Conservation (phyloP, 2,329 filamentous ascomycete genomes). For the Pseudogymnoascus sp. region DNA sequence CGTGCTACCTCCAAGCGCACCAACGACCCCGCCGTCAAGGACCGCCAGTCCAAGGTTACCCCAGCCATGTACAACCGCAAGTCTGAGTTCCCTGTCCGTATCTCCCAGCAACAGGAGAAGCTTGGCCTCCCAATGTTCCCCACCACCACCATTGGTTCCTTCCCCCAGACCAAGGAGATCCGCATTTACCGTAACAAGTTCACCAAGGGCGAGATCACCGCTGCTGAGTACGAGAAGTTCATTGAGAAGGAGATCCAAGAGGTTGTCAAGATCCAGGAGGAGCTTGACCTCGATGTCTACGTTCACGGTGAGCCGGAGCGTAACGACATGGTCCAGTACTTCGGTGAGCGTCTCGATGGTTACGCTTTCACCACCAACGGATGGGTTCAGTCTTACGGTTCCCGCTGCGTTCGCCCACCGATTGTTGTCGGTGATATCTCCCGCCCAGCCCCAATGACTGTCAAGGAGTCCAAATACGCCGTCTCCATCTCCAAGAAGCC, state of each 20-base stretch:
- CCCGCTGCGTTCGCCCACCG: conserved; percentile 93
- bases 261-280: conserved; percentile 93
- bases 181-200: conserved; percentile 94
- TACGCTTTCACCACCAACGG: conserved; percentile 99
- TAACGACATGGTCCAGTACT: conserved; percentile 99
- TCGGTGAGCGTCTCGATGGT: conserved; percentile 91
- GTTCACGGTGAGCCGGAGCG: conserved; percentile 99
- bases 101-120: conserved; percentile 80
- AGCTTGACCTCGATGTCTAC: conserved; percentile 92
- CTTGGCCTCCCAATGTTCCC: conserved; percentile 95
- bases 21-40: conserved; percentile 97
- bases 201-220: conserved; percentile 95
- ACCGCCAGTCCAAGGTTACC: conserved; percentile 82
- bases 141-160: conserved; percentile 97
- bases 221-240: conserved; percentile 92
- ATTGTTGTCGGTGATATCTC: conserved; percentile 99
- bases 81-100: conserved; percentile 77
- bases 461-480: conserved; percentile 99
- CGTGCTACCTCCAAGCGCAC: conserved; percentile 88
- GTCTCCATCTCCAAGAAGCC: conserved; percentile 94
- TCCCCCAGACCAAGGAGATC: conserved; percentile 99
- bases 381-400: conserved; percentile 98
- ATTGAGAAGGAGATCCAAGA: conserved; percentile 98
- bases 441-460: conserved; percentile 92
- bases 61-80: conserved; percentile 83